phyloP scores from a whole-genome alignment of 2,329 filamentous ascomycete species.

The Stagonosporopsis tanaceti region DNA sequence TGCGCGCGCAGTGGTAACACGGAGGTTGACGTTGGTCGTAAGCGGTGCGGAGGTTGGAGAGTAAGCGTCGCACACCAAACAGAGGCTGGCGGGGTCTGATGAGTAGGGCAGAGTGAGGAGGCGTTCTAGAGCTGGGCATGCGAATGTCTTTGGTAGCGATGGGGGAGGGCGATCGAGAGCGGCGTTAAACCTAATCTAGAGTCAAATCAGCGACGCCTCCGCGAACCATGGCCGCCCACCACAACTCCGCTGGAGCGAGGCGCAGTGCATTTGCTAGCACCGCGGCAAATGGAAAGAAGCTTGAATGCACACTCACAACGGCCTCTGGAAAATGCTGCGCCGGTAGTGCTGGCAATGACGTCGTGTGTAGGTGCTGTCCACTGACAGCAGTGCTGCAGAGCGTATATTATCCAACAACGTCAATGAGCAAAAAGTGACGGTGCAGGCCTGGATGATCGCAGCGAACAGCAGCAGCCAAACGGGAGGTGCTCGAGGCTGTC shows the following conservation, averaged over 20 bases:
- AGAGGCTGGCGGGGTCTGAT: constrained; percentile 24
- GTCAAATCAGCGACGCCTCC: constrained; percentile 18
- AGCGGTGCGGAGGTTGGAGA: constrained; percentile 19
- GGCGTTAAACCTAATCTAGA: constrained; percentile 27
- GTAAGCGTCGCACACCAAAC: constrained; percentile 16
- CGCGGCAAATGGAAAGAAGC: constrained; percentile 2
- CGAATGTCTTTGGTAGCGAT: constrained; percentile 24
- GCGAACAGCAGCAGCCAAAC: constrained; percentile 6
- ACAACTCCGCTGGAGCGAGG: constrained; percentile 19
- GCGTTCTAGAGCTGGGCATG: constrained; percentile 34
- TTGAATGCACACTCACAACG: constrained; percentile 11
- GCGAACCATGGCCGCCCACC: constrained; percentile 26
- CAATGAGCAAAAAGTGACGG: constrained; percentile 13
- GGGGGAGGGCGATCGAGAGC: constrained; percentile 20
- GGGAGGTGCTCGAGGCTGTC: constrained; percentile 4
- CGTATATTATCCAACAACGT: constrained; percentile 5
- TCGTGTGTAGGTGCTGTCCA: neutral
- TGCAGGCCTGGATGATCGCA: constrained; percentile 8
- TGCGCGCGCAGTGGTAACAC: constrained; percentile 38
- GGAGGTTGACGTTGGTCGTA: constrained; percentile 20
- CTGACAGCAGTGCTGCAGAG: constrained; percentile 5
- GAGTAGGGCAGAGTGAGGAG: constrained; percentile 25
- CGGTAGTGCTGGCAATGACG: neutral
- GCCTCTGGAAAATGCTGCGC: neutral
- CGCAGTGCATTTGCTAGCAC: constrained; percentile 22